phyloP scores from a whole-genome alignment of 176 grass and related monocot species.

The Aegilops tauschii region DNA sequence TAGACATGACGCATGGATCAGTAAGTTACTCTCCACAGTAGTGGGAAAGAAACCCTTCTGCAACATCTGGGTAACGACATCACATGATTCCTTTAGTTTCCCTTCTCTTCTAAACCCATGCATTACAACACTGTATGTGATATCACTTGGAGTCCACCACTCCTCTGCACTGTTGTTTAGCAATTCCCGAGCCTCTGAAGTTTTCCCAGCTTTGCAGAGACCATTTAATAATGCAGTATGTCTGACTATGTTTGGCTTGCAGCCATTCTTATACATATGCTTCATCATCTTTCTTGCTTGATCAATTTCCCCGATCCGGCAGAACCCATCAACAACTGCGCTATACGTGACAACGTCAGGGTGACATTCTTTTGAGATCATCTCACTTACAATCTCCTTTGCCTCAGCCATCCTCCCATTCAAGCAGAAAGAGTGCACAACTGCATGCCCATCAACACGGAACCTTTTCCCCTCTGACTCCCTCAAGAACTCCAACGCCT shows the following conservation, averaged over 20 bases:
- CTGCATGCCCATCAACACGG: conserved; percentile 60
- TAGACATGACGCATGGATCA: conserved; percentile 54
- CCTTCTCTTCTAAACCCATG: conserved; percentile 92
- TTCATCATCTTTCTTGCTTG: conserved; percentile 80
- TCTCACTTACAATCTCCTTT: conserved; percentile 68
- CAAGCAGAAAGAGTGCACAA: conserved; percentile 74
- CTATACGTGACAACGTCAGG: conserved; percentile 97
- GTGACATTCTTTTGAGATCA: conserved; percentile 65
- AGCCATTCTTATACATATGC: conserved; percentile 71
- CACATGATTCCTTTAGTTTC: conserved; percentile 77
- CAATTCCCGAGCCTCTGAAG: conserved; percentile 77
- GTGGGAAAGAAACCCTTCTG: conserved; percentile 83
- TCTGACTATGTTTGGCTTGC: conserved; percentile 90
- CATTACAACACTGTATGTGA: conserved; percentile 87
- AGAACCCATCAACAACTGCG: conserved; percentile 85
- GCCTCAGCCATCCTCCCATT: conserved; percentile 74
- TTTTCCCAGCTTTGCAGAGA: conserved; percentile 71
- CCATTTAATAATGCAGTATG: conserved; percentile 87
- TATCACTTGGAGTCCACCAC: conserved; percentile 84
- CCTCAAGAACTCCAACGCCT: conserved; percentile 73
- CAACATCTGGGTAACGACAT: conserved; percentile 81
- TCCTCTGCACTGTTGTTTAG: conserved; percentile 80
- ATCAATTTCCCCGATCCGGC: conserved; percentile 68
- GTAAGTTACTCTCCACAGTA: conserved; percentile 77
- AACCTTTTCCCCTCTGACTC: conserved; percentile 75